phyloP scores from a whole-genome alignment of 164 flowering plant species.

The Pachysandra terminalis region DNA sequence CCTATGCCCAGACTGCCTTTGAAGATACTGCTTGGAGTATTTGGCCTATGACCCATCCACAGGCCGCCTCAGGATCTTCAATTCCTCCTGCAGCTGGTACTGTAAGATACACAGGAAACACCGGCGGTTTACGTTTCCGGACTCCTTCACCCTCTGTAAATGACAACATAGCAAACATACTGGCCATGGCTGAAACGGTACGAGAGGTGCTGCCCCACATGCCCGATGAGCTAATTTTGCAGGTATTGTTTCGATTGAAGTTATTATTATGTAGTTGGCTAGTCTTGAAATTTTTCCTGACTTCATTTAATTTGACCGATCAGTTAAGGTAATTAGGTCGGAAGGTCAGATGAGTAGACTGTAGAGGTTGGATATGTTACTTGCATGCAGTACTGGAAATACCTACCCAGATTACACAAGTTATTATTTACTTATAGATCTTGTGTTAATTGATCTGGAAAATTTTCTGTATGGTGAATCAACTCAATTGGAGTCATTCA shows the following conservation, averaged over 20 bases:
- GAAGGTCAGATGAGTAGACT: neutral
- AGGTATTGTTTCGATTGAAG: conserved; percentile 41
- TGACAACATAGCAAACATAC: conserved; percentile 60
- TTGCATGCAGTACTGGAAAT: neutral
- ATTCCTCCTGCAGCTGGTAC: conserved; percentile 36
- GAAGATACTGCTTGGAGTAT: conserved; percentile 86
- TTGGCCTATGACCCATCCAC: conserved; percentile 71
- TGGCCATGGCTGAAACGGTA: conserved; percentile 91
- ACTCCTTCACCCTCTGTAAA: conserved; percentile 35
- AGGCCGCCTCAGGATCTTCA: conserved; percentile 49
- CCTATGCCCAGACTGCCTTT: conserved; percentile 78
- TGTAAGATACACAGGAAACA: conserved; percentile 34
- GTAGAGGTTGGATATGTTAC: neutral
- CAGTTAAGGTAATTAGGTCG: neutral
- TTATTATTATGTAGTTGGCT: neutral
- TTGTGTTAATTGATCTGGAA: no score
- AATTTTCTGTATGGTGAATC: no score
- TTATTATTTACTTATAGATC: no score
- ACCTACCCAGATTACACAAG: no score
- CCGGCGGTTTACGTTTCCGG: conserved; percentile 54
- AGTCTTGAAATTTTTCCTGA: neutral
- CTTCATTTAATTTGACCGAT: neutral
- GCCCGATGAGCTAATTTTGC: conserved; percentile 87
- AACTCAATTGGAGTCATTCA: no score
- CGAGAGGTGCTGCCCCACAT: conserved; percentile 93